phyloP scores from a whole-genome alignment of 176 grass and related monocot species.

The Carex scoparia region DNA sequence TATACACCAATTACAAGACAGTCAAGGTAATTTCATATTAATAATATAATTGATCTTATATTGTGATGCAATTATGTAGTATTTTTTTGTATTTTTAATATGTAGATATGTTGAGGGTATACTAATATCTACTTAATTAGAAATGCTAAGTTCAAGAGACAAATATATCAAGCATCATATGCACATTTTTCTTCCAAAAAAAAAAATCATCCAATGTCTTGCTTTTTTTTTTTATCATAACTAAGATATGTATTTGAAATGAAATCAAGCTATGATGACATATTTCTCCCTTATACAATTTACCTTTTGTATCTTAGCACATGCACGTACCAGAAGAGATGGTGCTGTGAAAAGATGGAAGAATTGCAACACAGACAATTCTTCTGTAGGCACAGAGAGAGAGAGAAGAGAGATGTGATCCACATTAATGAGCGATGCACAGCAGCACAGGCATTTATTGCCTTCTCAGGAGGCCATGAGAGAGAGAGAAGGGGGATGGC shows the following conservation, averaged over 20 bases:
- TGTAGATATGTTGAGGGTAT: too few species aligned
- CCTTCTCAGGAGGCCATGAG: conserved; percentile 12
- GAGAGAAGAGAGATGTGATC: conserved; percentile 9
- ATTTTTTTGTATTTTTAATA: too few species aligned
- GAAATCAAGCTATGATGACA: not conserved
- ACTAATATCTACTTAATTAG: too few species aligned
- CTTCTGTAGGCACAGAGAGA: not conserved
- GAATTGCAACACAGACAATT: conserved; percentile 9
- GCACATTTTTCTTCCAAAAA: not conserved
- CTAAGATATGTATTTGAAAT: not conserved
- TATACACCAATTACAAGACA: too few species aligned
- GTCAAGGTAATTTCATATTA: too few species aligned
- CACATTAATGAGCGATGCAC: conserved; percentile 48
- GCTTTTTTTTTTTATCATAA: not conserved
- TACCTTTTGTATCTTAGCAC: not conserved
- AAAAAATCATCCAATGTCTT: not conserved
- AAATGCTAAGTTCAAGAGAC: not conserved
- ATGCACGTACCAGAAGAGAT: conserved; percentile 10
- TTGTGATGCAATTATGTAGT: too few species aligned
- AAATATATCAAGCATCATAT: not conserved
- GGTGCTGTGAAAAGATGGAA: conserved; percentile 7
- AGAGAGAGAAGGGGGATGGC: conserved; percentile 26
- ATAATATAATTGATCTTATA: too few species aligned
- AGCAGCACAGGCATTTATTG: conserved; percentile 46
- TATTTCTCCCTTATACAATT: not conserved